These are phyloP conservation scores for Zalaria sp. DNA, from an alignment of 2,329 filamentous ascomycete genomes.

Conservation along the genomic window DNA sequence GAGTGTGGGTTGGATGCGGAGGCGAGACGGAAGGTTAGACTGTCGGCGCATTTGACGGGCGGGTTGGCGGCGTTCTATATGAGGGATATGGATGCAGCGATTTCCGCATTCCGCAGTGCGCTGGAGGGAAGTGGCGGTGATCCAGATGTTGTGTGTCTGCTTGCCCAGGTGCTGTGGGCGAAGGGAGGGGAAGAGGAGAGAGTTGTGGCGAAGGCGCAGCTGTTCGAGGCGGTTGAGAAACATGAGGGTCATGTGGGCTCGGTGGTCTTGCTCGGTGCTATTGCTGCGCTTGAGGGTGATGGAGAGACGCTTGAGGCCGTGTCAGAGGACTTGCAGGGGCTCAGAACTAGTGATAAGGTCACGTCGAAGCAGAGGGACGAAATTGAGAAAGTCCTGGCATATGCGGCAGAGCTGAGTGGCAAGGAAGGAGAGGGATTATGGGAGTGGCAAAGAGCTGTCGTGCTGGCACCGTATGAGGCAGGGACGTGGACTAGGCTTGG, in stretches of 20 bases:
- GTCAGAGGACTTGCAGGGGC: constrained; percentile 55
- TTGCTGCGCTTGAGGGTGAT: constrained; percentile 71
- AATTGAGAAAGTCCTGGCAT: constrained; percentile 62
- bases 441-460: constrained; percentile 54
- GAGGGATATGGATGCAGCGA: constrained; percentile 50
- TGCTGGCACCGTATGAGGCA: constrained; percentile 66
- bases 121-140: constrained; percentile 62
- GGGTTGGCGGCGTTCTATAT: constrained; percentile 71
- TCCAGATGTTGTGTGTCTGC: constrained; percentile 72
- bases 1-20: constrained; percentile 51
- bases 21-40: constrained; percentile 52
- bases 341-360: constrained; percentile 55
- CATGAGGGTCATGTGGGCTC: constrained; percentile 65
- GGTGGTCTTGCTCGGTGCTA: constrained; percentile 67
- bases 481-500: constrained; percentile 71
- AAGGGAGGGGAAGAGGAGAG: constrained; percentile 63
- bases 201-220: constrained; percentile 59
- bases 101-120: constrained; percentile 67
- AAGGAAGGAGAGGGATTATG: constrained; percentile 30
- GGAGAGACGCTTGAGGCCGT: constrained; percentile 69
- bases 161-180: constrained; percentile 89
- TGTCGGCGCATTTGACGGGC: constrained; percentile 75
- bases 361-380: constrained; percentile 49
- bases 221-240: constrained; percentile 67
- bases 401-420: constrained; percentile 49